These are phyloP conservation scores for Biscutella laevigata DNA, from an alignment of 441 rosid species.

Conservation along the genomic window DNA sequence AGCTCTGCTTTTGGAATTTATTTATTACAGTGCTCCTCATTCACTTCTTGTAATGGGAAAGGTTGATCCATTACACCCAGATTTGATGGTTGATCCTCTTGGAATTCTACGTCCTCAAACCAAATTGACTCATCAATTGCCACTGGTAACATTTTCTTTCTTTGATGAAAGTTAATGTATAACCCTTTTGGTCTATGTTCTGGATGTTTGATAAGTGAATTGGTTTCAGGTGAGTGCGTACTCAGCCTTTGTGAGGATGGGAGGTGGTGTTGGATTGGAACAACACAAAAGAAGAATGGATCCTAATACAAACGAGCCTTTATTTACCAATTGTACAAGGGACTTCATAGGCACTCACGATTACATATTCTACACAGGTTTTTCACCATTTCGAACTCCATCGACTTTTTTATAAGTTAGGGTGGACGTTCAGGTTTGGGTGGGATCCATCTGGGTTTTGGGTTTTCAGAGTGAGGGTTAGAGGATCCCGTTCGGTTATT, in stretches of 20 bases:
- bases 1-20: conserved; percentile 1
- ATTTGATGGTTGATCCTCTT: conserved; percentile 71
- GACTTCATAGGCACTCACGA: conserved; percentile 96
- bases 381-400: not conserved
- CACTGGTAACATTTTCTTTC: conserved; percentile 51
- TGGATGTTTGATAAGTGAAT: conserved; percentile 8
- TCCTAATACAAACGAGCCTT: conserved; percentile 62
- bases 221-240: conserved; percentile 90
- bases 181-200: not conserved
- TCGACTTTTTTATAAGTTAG: not conserved
- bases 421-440: too few species aligned
- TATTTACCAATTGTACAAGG: conserved; percentile 87
- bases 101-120: conserved; percentile 74
- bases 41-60: conserved; percentile 95
- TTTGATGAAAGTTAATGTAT: not conserved
- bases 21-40: conserved; percentile 79
- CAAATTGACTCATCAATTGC: conserved; percentile 88
- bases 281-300: conserved; percentile 88
- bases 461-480: too few species aligned
- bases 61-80: conserved; percentile 78
- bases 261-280: conserved; percentile 53
- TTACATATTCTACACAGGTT: conserved; percentile 97
- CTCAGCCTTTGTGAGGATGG: conserved; percentile 71
- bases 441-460: too few species aligned
- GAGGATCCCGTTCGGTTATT: too few species aligned